phyloP scores from a whole-genome alignment of 1,284 basidiomycete species.

The Ganoderma lucidum region DNA sequence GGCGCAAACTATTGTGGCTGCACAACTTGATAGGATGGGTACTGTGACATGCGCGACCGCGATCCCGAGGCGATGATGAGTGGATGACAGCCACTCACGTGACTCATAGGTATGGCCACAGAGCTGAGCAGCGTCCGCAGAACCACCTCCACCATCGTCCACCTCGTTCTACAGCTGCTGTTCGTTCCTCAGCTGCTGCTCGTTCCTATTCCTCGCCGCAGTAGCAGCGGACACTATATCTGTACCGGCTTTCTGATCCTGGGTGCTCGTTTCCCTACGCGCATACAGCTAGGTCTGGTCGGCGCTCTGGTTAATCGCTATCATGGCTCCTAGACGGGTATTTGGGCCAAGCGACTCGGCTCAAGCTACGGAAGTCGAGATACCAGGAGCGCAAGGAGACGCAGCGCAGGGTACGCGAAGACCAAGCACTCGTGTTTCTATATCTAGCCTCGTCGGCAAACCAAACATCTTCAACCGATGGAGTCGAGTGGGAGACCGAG shows the following conservation, averaged over 20 bases:
- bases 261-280: neutral
- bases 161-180: neutral
- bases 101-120: neutral
- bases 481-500: conserved; percentile 32
- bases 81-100: neutral
- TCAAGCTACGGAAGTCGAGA: conserved; percentile 21
- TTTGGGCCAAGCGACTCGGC: conserved; percentile 34
- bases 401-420: conserved; percentile 7
- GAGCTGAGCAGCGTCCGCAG: neutral
- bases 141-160: neutral
- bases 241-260: neutral
- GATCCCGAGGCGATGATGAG: neutral
- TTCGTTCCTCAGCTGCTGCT: neutral
- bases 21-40: too few species aligned
- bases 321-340: conserved; percentile 32
- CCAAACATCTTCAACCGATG: conserved; percentile 39
- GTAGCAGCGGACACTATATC: neutral
- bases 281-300: neutral
- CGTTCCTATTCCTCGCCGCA: neutral
- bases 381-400: conserved; percentile 10
- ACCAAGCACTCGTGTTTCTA: conserved; percentile 37
- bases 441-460: conserved; percentile 34
- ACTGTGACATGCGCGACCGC: too few species aligned
- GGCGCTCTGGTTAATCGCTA: neutral
- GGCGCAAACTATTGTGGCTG: too few species aligned